These are phyloP conservation scores for Pythium rhizo-oryzae DNA, from an alignment of 352 stramenopile genomes.

Conservation along the genomic window DNA sequence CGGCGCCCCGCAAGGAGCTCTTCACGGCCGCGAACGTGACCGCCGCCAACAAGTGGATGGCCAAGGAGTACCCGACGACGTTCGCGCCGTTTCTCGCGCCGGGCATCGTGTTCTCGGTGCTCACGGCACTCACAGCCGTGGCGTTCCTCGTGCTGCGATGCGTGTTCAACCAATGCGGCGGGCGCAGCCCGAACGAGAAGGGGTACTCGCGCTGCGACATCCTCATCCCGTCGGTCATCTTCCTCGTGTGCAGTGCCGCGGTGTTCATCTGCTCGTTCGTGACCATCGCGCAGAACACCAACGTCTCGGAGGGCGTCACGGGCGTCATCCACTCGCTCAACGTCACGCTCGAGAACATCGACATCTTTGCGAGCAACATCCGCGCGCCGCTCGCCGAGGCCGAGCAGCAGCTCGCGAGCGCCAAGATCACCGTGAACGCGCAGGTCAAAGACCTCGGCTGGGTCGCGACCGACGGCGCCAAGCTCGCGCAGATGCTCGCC, in stretches of 20 bases:
- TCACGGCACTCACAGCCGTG: slow-evolving; percentile 58
- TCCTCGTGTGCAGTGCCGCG: slow-evolving; percentile 63
- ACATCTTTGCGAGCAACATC: slow-evolving; percentile 74
- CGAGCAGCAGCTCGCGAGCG: slow-evolving; percentile 42
- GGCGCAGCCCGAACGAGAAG: slow-evolving; percentile 71
- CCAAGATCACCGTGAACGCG: slow-evolving; percentile 42
- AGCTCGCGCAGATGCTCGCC: slow-evolving; percentile 56
- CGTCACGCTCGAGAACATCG: slow-evolving; percentile 72
- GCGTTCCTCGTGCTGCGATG: slow-evolving; percentile 72
- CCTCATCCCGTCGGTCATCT: slow-evolving; percentile 62
- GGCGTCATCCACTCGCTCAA: slow-evolving; percentile 70
- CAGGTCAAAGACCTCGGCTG: slow-evolving; percentile 52
- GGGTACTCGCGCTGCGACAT: slow-evolving; percentile 84
- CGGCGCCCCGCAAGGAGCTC: slow-evolving; percentile 43
- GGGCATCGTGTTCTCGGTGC: slow-evolving; percentile 72
- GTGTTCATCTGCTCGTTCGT: slow-evolving; percentile 84
- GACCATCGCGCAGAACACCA: slow-evolving; percentile 76
- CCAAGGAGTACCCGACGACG: slow-evolving; percentile 62
- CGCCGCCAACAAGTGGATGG: slow-evolving; percentile 66
- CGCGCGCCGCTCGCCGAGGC: slow-evolving; percentile 50
- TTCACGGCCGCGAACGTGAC: slow-evolving; percentile 62
- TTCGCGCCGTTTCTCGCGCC: slow-evolving; percentile 71
- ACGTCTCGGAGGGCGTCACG: slow-evolving; percentile 70
- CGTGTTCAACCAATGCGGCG: slow-evolving; percentile 81
- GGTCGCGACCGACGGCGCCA: slow-evolving; percentile 52